phyloP scores from a whole-genome alignment of 371 early-diverging fungal species.

The Nematocida sp. region DNA sequence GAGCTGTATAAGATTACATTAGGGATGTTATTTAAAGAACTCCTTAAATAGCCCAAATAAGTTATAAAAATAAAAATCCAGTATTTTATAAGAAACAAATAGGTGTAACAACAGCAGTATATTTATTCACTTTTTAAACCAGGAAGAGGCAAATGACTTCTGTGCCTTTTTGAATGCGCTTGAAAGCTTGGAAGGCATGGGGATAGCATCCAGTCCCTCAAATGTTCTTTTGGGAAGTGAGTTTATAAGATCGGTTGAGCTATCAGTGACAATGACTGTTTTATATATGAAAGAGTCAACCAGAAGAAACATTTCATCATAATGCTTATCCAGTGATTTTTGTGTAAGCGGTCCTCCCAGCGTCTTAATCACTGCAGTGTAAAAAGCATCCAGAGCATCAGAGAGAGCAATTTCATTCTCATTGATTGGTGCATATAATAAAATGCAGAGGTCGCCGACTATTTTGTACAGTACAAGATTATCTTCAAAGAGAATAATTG shows the following conservation, averaged over 20 bases:
- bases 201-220: slow-evolving; percentile 68
- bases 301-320: slow-evolving; percentile 65
- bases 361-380: slow-evolving; percentile 47
- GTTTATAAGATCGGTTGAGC: slow-evolving; percentile 56
- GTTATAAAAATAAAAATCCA: too few species aligned
- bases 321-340: slow-evolving; percentile 64
- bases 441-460: slow-evolving; percentile 59
- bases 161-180: slow-evolving; percentile 67
- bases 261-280: slow-evolving; percentile 63
- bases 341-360: slow-evolving; percentile 59
- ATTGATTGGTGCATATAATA: slow-evolving; percentile 58
- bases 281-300: slow-evolving; percentile 68
- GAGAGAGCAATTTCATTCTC: slow-evolving; percentile 67
- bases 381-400: slow-evolving; percentile 66
- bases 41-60: too few species aligned
- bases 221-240: slow-evolving; percentile 65
- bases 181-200: slow-evolving; percentile 68
- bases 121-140: slow-evolving; percentile 54
- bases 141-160: slow-evolving; percentile 49
- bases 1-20: not conserved
- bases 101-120: not conserved
- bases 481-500: slow-evolving; percentile 53
- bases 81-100: too few species aligned
- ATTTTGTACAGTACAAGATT: slow-evolving; percentile 61
- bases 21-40: not conserved